A percentile compares a stretch with the other conserved stretches of the same genome.
Evolutionary conservation across 2,329 filamentous ascomycete genomes (phyloP).

Genomic region (Nemania sp.): DNA sequence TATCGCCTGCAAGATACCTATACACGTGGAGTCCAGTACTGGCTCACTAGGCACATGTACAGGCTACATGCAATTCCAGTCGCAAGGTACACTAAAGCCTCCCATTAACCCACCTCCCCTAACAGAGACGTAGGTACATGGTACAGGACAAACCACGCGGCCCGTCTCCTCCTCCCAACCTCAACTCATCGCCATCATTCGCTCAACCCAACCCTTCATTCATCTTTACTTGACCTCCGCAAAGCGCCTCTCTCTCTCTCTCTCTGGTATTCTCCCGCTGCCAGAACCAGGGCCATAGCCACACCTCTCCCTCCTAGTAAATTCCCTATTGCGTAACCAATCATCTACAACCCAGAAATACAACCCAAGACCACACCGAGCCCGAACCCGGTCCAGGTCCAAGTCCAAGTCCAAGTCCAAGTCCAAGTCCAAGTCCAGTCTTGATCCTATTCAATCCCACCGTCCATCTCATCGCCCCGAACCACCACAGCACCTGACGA

Average conservation of each 20-base stretch:
- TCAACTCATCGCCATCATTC: constrained; percentile 19
- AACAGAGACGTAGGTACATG: too few species aligned
- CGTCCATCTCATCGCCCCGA: neutral
- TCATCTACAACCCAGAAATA: neutral
- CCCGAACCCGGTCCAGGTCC: neutral
- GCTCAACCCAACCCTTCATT: constrained; percentile 9
- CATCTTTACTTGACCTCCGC: constrained; percentile 1
- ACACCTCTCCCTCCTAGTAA: too few species aligned
- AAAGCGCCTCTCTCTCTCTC: neutral
- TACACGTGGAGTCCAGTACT: too few species aligned
- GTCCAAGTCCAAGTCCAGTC: constrained; percentile 6
- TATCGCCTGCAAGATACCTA: too few species aligned
- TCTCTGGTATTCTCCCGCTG: neutral
- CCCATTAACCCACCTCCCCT: too few species aligned
- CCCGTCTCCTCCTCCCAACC: constrained; percentile 28
- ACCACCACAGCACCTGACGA: constrained; percentile 19
- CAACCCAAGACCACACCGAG: too few species aligned
- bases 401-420: constrained; percentile 4
- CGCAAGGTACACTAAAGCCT: too few species aligned
- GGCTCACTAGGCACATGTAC: too few species aligned
- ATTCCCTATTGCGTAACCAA: neutral
- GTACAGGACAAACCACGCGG: too few species aligned
- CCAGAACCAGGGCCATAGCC: neutral
- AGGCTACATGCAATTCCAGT: too few species aligned
- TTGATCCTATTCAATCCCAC: neutral